Evolutionary conservation across 2,329 filamentous ascomycete species (phyloP).

Genomic region (Alternaria angustiovoidea): DNA sequence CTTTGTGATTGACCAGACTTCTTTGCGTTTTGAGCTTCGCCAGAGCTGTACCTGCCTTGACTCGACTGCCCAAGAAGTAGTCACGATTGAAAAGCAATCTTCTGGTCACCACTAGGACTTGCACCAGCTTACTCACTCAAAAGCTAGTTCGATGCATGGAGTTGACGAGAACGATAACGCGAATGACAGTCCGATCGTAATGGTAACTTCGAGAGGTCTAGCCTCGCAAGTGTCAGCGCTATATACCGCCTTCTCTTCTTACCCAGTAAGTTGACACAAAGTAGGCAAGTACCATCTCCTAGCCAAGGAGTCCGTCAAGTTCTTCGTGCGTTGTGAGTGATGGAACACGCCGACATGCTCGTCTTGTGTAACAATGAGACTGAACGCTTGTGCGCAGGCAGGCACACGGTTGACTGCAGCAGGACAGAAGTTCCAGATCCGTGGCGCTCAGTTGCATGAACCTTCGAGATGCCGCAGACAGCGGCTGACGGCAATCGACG

Average conservation of each 20-base stretch:
- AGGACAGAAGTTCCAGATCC: slow-evolving; percentile 12
- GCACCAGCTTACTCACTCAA: background rate
- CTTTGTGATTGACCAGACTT: background rate
- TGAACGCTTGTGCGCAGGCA: background rate
- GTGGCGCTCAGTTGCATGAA: slow-evolving; percentile 10
- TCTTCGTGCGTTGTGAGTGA: background rate
- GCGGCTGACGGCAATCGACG: slow-evolving; percentile 20
- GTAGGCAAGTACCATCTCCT: background rate
- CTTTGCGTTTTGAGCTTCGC: background rate
- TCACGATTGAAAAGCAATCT: background rate
- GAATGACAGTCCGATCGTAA: background rate
- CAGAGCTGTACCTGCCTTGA: background rate
- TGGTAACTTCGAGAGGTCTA: background rate
- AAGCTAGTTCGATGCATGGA: background rate
- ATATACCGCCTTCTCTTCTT: background rate
- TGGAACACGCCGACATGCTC: background rate
- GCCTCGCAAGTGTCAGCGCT: background rate
- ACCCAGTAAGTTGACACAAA: background rate
- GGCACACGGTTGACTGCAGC: background rate
- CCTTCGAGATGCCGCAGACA: slow-evolving; percentile 20
- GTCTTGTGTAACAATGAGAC: background rate
- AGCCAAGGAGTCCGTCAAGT: background rate
- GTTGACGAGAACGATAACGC: background rate
- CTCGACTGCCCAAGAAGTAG: background rate
- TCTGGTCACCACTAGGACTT: background rate